Conservation (phyloP, 768 basidiomycete genomes). For the Lenzites betulinus region DNA sequence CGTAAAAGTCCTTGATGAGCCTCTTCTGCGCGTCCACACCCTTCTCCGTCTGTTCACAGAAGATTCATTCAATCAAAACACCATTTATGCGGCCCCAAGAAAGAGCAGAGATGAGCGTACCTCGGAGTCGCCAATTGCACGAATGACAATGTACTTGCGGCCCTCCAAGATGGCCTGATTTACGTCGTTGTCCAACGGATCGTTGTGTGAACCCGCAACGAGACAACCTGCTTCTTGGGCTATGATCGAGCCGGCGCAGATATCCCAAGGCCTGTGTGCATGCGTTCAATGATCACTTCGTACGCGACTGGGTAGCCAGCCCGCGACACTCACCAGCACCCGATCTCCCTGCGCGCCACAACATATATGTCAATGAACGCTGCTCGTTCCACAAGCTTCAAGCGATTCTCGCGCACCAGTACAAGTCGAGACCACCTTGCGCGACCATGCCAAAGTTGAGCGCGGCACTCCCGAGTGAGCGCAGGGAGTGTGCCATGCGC, state of each 20-base stretch:
- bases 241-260: slow-evolving; percentile 89
- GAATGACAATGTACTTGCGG: slow-evolving; percentile 78
- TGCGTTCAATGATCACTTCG: background rate
- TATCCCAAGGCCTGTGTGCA: slow-evolving; percentile 72
- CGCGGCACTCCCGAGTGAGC: slow-evolving; percentile 84
- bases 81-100: background rate
- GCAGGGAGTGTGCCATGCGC: slow-evolving; percentile 81
- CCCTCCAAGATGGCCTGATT: slow-evolving; percentile 73
- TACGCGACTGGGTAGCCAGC: background rate
- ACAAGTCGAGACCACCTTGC: slow-evolving; percentile 84
- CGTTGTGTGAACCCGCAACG: slow-evolving; percentile 67
- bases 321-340: slow-evolving; percentile 53
- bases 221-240: slow-evolving; percentile 86
- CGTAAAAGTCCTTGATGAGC: slow-evolving; percentile 84
- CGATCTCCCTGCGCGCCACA: slow-evolving; percentile 65
- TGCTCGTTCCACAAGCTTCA: background rate
- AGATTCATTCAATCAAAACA: background rate
- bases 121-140: slow-evolving; percentile 62
- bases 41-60: slow-evolving; percentile 50
- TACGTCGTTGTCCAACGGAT: slow-evolving; percentile 47
- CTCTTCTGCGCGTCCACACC: slow-evolving; percentile 72
- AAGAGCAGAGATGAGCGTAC: slow-evolving; percentile 34
- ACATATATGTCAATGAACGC: background rate
- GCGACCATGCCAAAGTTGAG: slow-evolving; percentile 85
- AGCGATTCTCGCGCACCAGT: slow-evolving; percentile 57